Evolutionary conservation across 768 basidiomycete species (phyloP).

Genomic region (Lactarius hatsudake): DNA sequence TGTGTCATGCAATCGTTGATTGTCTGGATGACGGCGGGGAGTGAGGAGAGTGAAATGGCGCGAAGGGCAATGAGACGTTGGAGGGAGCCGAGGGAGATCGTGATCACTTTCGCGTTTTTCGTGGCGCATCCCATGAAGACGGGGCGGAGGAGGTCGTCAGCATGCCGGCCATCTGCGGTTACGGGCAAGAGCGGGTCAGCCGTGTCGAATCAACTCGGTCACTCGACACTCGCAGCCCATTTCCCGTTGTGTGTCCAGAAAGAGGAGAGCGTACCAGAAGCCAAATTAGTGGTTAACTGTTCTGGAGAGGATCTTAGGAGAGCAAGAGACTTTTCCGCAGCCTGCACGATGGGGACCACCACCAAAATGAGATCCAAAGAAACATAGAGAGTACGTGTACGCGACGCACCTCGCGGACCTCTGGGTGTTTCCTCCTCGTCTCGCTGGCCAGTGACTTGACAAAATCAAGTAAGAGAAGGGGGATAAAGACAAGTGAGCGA

Average conservation of each 20-base stretch:
- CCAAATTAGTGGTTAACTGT: slow-evolving; percentile 65
- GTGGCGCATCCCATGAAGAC: slow-evolving; percentile 94
- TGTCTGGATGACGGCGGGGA: slow-evolving; percentile 76
- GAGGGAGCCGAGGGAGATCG: slow-evolving; percentile 85
- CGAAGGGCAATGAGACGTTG: slow-evolving; percentile 86
- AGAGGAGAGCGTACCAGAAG: slow-evolving; percentile 52
- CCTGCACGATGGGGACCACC: slow-evolving; percentile 39
- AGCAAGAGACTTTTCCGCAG: slow-evolving; percentile 82
- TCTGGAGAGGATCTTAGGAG: slow-evolving; percentile 82
- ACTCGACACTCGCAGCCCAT: not conserved
- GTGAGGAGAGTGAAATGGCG: slow-evolving; percentile 77
- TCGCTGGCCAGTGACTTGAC: slow-evolving; percentile 82
- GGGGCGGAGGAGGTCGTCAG: slow-evolving; percentile 77
- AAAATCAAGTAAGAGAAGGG: slow-evolving; percentile 6
- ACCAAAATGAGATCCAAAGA: not conserved
- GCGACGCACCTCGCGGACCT: slow-evolving; percentile 80
- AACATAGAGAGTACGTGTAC: not conserved
- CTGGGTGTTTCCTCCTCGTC: slow-evolving; percentile 84
- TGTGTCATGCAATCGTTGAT: slow-evolving; percentile 88
- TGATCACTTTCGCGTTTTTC: slow-evolving; percentile 90
- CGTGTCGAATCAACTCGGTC: not conserved
- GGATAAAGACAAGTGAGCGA: slow-evolving; percentile 9
- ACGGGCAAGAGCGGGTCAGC: not conserved
- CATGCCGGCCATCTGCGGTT: slow-evolving; percentile 65
- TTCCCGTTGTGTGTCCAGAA: not conserved